phyloP scores from a whole-genome alignment of 2,329 filamentous ascomycete genomes.

The Domatiomyces globalis region DNA sequence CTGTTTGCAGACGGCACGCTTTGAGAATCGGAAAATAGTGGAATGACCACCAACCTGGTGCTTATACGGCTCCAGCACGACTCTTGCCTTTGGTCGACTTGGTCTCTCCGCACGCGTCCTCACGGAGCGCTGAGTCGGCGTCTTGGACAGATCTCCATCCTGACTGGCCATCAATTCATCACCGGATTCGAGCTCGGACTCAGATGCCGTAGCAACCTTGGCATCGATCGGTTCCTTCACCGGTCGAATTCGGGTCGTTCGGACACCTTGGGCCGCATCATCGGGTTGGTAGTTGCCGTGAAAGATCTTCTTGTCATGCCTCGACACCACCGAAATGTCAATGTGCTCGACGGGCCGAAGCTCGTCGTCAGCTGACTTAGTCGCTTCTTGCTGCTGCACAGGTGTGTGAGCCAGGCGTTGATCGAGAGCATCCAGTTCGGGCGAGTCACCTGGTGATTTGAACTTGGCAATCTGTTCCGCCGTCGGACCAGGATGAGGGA shows the following conservation, averaged over 20 bases:
- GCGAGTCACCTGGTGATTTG: slow-evolving; percentile 9
- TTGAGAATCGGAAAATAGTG: slow-evolving; percentile 89
- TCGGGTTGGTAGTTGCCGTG: slow-evolving; percentile 37
- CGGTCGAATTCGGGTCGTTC: slow-evolving; percentile 8
- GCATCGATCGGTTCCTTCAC: slow-evolving; percentile 8
- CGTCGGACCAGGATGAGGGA: slow-evolving; percentile 43
- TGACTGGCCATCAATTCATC: slow-evolving; percentile 35
- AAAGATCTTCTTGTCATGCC: slow-evolving; percentile 46
- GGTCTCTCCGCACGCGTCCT: slow-evolving; percentile 6
- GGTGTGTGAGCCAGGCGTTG: not conserved
- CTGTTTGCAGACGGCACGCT: slow-evolving; percentile 91
- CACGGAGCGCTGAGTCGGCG: slow-evolving; percentile 20
- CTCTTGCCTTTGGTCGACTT: slow-evolving; percentile 59
- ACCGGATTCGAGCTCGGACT: slow-evolving; percentile 30
- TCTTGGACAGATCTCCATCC: slow-evolving; percentile 35
- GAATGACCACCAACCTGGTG: slow-evolving; percentile 97
- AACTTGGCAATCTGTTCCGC: slow-evolving; percentile 26
- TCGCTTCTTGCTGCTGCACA: not conserved
- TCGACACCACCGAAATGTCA: slow-evolving; percentile 48
- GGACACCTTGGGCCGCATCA: slow-evolving; percentile 5
- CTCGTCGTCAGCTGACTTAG: slow-evolving; percentile 1
- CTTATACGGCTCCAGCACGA: slow-evolving; percentile 90
- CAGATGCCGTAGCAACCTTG: slow-evolving; percentile 24
- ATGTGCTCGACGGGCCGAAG: slow-evolving; percentile 31
- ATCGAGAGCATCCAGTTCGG: slow-evolving; percentile 1